phyloP scores from a whole-genome alignment of 805 yeast species.

The Saccharomycopsis selenospora region DNA sequence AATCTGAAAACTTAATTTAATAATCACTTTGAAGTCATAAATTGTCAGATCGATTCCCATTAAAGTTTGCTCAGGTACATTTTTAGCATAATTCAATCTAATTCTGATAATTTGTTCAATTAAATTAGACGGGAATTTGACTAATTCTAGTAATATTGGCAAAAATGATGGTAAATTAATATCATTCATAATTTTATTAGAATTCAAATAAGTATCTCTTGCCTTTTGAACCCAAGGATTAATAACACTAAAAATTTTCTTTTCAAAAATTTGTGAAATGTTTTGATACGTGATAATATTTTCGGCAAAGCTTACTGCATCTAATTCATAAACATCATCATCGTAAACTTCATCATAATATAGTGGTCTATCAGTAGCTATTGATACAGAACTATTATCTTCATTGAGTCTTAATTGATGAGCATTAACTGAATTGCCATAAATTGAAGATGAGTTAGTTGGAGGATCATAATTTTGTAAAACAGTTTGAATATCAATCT shows the following conservation, averaged over 20 bases:
- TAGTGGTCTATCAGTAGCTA: background rate
- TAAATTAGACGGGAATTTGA: constrained; percentile 70
- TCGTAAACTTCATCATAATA: background rate
- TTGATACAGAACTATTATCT: background rate
- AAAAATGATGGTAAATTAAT: constrained; percentile 70
- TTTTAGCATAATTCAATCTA: constrained; percentile 69
- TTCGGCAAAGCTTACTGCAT: constrained; percentile 15
- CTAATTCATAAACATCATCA: constrained; percentile 13
- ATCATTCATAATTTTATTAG: constrained; percentile 53
- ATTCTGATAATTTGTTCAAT: constrained; percentile 72
- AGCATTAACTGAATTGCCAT: background rate
- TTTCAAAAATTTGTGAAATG: constrained; percentile 61
- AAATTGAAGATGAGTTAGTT: background rate
- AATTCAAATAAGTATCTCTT: constrained; percentile 58
- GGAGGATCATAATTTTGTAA: background rate
- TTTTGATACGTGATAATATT: constrained; percentile 36
- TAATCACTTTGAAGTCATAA: constrained; percentile 72
- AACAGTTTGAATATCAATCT: constrained; percentile 3
- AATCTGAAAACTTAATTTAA: constrained; percentile 66
- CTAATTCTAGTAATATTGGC: constrained; percentile 54
- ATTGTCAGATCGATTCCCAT: constrained; percentile 95
- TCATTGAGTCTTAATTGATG: no score
- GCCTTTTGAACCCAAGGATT: constrained; percentile 82
- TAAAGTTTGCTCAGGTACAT: constrained; percentile 78
- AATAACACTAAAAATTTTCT: constrained; percentile 57